These are phyloP conservation scores for Penicillium fuscoglaucum DNA, from an alignment of 2,329 filamentous ascomycete species.

Conservation along the genomic window DNA sequence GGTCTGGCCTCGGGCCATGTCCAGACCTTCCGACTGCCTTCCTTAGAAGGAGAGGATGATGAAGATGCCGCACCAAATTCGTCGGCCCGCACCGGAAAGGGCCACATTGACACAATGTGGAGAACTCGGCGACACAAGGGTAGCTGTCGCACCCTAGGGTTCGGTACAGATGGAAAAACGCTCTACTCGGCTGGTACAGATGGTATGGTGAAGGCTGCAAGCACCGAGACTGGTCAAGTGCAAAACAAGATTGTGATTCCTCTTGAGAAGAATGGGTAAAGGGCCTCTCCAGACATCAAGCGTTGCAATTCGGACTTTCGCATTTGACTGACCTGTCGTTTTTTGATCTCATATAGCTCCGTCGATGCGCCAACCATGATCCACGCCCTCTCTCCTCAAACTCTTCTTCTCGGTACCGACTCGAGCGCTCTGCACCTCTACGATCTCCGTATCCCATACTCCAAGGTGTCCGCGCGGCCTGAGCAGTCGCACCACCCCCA, in stretches of 20 bases:
- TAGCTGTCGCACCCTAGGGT: slow-evolving; percentile 80
- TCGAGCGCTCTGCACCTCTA: slow-evolving; percentile 85
- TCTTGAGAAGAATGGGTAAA: slow-evolving; percentile 42
- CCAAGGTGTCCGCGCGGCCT: slow-evolving; percentile 61
- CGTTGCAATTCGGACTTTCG: slow-evolving; percentile 2
- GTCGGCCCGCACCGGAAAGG: slow-evolving; percentile 61
- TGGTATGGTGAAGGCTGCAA: slow-evolving; percentile 63
- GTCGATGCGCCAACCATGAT: slow-evolving; percentile 77
- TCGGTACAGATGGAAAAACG: slow-evolving; percentile 73
- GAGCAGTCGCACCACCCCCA: slow-evolving; percentile 83
- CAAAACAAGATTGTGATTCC: slow-evolving; percentile 81
- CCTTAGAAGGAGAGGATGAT: slow-evolving; percentile 52
- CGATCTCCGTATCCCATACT: slow-evolving; percentile 68
- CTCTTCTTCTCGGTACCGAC: slow-evolving; percentile 84
- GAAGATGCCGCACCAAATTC: slow-evolving; percentile 48
- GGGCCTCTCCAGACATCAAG: slow-evolving; percentile 8
- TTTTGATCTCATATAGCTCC: slow-evolving; percentile 36
- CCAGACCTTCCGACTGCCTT: slow-evolving; percentile 74
- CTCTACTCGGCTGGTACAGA: slow-evolving; percentile 63
- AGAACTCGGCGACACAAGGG: slow-evolving; percentile 87
- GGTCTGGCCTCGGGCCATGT: slow-evolving; percentile 85
- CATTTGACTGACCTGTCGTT: slow-evolving; percentile 12
- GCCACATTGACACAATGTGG: slow-evolving; percentile 81
- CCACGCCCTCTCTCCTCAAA: slow-evolving; percentile 82
- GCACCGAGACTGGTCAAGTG: slow-evolving; percentile 63